These are phyloP conservation scores for Metarhizium brunneum DNA, from an alignment of 2,329 filamentous ascomycete genomes.

Conservation along the genomic window DNA sequence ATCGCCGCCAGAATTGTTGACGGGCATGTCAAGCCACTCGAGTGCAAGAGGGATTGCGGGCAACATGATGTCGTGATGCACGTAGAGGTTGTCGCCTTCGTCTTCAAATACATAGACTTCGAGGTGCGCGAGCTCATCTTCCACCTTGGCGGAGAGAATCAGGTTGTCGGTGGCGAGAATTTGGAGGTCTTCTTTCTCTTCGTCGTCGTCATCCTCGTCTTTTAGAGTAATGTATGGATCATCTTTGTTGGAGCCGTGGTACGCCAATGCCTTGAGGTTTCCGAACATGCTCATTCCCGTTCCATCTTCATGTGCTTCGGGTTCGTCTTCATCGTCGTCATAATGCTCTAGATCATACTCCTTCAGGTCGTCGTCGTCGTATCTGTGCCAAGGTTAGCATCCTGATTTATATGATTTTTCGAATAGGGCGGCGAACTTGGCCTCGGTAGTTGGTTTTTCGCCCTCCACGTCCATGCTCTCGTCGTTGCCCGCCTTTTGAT, in stretches of 20 bases:
- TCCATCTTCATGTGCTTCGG: conserved; percentile 34
- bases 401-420: not conserved
- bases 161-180: conserved; percentile 89
- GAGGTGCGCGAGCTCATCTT: conserved; percentile 92
- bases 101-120: conserved; percentile 99
- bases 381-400: conserved; percentile 25
- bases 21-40: conserved; percentile 92
- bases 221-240: conserved; percentile 94
- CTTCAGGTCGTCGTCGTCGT: conserved; percentile 79
- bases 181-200: conserved; percentile 89
- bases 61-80: conserved; percentile 99
- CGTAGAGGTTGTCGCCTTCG: conserved; percentile 88
- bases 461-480: conserved; percentile 22
- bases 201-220: conserved; percentile 65
- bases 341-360: conserved; percentile 97
- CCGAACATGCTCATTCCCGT: conserved; percentile 87
- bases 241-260: conserved; percentile 88
- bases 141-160: conserved; percentile 83
- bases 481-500: conserved; percentile 20
- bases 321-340: conserved; percentile 65
- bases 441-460: not conserved
- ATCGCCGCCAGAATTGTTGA: conserved; percentile 56
- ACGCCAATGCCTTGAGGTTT: conserved; percentile 86
- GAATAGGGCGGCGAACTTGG: conserved; percentile 3
- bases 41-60: conserved; percentile 91